These are phyloP conservation scores for Candida frijolesensis DNA, from an alignment of 1,139 yeast species.

Conservation along the genomic window DNA sequence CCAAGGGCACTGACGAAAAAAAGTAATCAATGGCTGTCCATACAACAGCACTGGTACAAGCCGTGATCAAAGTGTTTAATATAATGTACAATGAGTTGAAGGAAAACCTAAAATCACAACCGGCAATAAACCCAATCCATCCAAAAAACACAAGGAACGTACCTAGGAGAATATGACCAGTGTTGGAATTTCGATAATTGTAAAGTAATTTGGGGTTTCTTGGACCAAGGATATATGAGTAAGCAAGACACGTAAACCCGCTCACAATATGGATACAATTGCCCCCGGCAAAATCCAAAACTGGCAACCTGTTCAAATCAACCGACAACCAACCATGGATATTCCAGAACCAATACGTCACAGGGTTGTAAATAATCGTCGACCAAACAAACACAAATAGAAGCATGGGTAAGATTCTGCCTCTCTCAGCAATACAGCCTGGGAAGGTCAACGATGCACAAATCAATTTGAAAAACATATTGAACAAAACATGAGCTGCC, in stretches of 20 bases:
- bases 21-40: slow-evolving; percentile 46
- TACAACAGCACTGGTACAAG: slow-evolving; percentile 36
- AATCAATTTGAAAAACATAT: slow-evolving; percentile 52
- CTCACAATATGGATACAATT: slow-evolving; percentile 63
- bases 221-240: slow-evolving; percentile 61
- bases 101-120: slow-evolving; percentile 47
- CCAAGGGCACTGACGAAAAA: slow-evolving; percentile 42
- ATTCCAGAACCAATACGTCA: slow-evolving; percentile 71
- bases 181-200: slow-evolving; percentile 41
- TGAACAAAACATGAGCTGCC: slow-evolving; percentile 48
- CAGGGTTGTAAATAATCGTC: slow-evolving; percentile 60
- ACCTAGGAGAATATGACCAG: slow-evolving; percentile 53
- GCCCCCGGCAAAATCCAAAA: slow-evolving; percentile 68
- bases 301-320: slow-evolving; percentile 43
- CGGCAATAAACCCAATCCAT: slow-evolving; percentile 50
- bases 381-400: slow-evolving; percentile 59
- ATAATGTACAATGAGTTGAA: slow-evolving; percentile 35
- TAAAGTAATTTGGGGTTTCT: slow-evolving; percentile 42
- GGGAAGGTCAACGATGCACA: slow-evolving; percentile 60
- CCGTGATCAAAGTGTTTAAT: slow-evolving; percentile 38
- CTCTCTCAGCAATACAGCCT: slow-evolving; percentile 60
- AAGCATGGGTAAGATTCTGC: slow-evolving; percentile 54
- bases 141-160: slow-evolving; percentile 44
- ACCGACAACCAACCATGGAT: slow-evolving; percentile 57
- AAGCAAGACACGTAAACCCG: slow-evolving; percentile 62